Base-by-base conservation (phyloP, 2,329 filamentous ascomycete species). In the Cytospora schulzeri region DNA sequence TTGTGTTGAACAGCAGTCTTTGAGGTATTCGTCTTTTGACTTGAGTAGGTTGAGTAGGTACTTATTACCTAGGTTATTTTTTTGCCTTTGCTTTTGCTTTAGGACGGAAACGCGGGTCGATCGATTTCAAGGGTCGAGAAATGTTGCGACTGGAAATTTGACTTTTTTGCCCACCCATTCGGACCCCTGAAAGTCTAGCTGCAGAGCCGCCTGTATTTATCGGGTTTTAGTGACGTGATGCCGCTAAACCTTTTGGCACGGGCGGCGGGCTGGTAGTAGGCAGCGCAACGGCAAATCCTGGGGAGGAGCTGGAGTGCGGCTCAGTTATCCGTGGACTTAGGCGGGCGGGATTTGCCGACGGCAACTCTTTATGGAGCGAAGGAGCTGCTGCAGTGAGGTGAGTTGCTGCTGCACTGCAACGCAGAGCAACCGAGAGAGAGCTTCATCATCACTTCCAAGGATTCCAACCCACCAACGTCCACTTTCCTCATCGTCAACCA, bases 161-260 rank as follows among this genome's bases (percentile, higher is more conserved):
- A 54, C 62, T 63, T 33, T 55, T 62, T 57, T 52, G 31, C 41
- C 33, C 28, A 54, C 52, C 59, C 38, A 53, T 35, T 29, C 55
- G 58, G 54, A 54, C 66, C 64, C 64, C 64, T 64, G 67, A 62
- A 67, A 48, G 60, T 63, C 63, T 64, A 55, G 64, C 64, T 66
- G 62, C 53, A 56, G 22, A 38, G 48, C 54, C 51, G 59, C 60
- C 59, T 57, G 38, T 64, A 57, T 53, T 33, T 4, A 48, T 24
- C 45, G 45, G n/a, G n/a, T 14, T 64, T 64, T 57, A 60, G 61
- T 66, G 65, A 64, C 65, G 61, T 66, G 19, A 61, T 59, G 54
- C 33, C 61, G 53, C 64, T 64, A 64, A 61, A 33, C 9, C 12
- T 35, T 50, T 28, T 50, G 59, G 59, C 45, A 48, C 45, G 45